Evolutionary conservation across 2,329 filamentous ascomycete species (phyloP), one percentile per base, ranked within the genome.

Genomic region (Thelonectria discophora): DNA sequence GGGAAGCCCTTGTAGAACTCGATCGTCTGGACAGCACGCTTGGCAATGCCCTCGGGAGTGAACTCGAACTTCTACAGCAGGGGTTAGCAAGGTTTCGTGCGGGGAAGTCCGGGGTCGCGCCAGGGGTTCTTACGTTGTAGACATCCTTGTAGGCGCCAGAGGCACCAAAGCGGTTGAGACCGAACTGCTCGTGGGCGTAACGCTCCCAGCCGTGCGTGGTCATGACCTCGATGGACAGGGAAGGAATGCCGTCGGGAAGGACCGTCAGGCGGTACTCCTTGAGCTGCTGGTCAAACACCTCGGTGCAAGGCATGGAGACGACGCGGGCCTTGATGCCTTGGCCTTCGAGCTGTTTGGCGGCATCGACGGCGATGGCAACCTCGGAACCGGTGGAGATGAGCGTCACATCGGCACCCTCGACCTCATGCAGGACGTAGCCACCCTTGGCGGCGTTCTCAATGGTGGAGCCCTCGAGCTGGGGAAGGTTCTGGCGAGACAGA

Each of bases 161-260:
- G 71, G 94, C 94, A 88, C 95, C 95, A 81, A 99, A 99, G 78
- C 95, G 89, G 90, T 99, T 99, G 71, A 99, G 89, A 78, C 95
- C 95, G 76, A 99, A 99, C 85, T 99, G 95, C 88, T 99, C 95
- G 83, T 99, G 94, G 62, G 93, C 92, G 84, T 98, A 99, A 81
- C 94, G 91, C 88, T 98, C 94, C 95, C 95, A 99, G 72, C 95
- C 95, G 82, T 97, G 89, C 71, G 95, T 99, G 80, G 87, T 91
- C 92, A 97, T 96, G 79, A 93, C 94, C 86, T 99, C 95, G 71
- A 99, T 91, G 58, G 92, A 96, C 80, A 99, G 80, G 65, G 93
- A 88, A 70, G 95, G 94, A 77, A 97, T 94, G 70, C 94, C 94
- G 78, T 97, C 93, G 73, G 94, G 95, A 66, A 99, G 88, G 69